Conservation (phyloP, 108 stramenopile species). For the Cyclotella atomus region DNA sequence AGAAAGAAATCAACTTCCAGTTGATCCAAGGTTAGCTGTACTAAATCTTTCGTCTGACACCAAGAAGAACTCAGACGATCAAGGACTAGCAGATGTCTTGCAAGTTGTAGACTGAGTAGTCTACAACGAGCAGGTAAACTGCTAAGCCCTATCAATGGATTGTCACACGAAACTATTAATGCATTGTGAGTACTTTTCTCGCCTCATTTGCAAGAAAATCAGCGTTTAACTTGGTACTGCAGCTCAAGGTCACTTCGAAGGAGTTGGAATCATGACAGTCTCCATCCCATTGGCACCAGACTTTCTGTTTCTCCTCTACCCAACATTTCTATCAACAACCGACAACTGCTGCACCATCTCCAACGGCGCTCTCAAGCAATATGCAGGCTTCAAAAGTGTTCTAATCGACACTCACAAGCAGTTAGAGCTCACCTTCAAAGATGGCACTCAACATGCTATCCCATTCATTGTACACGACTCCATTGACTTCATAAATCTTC, state of each 20-base stretch:
- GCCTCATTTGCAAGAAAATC: background rate
- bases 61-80: background rate
- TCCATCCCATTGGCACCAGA: background rate
- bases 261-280: background rate
- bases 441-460: background rate
- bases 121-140: slow-evolving; percentile 18
- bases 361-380: background rate
- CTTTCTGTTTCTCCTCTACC: slow-evolving; percentile 1
- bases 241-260: background rate
- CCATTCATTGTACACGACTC: background rate
- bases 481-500: slow-evolving; percentile 5
- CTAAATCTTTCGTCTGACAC: background rate
- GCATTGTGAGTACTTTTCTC: slow-evolving; percentile 7
- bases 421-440: background rate
- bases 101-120: background rate
- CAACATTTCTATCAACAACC: background rate
- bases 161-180: background rate
- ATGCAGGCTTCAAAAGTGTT: background rate
- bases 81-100: background rate
- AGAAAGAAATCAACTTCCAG: background rate
- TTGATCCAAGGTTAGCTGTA: background rate
- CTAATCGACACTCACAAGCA: background rate
- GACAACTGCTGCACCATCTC: background rate
- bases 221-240: slow-evolving; percentile 1
- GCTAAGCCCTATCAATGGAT: background rate